A percentile compares a stretch with the other conserved stretches of the same genome.
phyloP scores from a whole-genome alignment of 257 asterid species.

The Solanum gracilifrons region DNA sequence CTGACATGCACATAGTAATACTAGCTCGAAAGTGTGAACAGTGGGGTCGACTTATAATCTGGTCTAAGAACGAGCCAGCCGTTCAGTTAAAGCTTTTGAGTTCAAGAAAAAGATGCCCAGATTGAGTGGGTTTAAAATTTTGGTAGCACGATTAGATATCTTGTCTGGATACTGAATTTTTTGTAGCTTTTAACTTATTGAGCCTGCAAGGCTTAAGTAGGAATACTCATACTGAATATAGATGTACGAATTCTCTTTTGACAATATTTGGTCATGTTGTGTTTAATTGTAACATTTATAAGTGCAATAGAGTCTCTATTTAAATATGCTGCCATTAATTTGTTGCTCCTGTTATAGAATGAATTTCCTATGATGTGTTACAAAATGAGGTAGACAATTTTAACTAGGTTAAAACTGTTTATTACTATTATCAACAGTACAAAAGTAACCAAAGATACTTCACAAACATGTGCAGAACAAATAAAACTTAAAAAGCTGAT shows the following conservation, averaged over 20 bases:
- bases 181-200: neutral
- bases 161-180: neutral
- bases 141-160: neutral
- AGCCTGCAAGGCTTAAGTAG: neutral
- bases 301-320: neutral
- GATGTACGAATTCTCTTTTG: neutral
- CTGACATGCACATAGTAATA: neutral
- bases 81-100: neutral
- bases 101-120: neutral
- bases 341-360: neutral
- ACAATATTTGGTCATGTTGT: neutral
- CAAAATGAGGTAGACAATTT: neutral
- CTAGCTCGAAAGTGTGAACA: neutral
- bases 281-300: neutral
- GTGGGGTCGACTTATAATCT: neutral
- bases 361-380: neutral
- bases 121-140: neutral
- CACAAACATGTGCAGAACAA: neutral
- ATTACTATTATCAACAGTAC: neutral
- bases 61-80: neutral
- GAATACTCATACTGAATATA: neutral
- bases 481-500: neutral
- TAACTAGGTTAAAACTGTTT: neutral
- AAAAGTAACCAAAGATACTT: neutral
- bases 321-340: neutral